Conservation (phyloP, 768 basidiomycete genomes). For the Boletus vinaceobasis region DNA sequence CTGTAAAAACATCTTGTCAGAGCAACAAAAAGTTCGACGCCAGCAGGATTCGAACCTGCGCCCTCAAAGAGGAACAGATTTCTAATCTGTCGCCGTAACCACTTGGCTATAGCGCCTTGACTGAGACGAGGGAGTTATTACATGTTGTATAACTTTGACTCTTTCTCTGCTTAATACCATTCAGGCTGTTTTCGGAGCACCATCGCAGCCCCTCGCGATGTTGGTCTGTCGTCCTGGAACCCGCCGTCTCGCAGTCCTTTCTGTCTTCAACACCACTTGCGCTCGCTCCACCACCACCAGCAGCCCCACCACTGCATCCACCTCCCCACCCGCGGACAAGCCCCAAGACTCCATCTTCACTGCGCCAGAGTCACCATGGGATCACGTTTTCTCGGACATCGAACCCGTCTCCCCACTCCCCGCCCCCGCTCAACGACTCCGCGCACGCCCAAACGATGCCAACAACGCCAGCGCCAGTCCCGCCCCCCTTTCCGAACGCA, state of each 20-base stretch:
- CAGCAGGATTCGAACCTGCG: conserved; percentile 43
- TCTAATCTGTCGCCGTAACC: conserved; percentile 76
- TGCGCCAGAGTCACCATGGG: conserved; percentile 43
- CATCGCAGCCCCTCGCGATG: conserved; percentile 7
- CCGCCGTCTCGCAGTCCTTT: neutral
- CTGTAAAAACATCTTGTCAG: neutral
- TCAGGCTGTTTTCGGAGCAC: conserved; percentile 45
- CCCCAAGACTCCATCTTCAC: conserved; percentile 34
- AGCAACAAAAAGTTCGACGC: conserved; percentile 26
- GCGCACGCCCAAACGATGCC: conserved; percentile 10
- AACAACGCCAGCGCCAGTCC: neutral
- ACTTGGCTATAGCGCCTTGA: conserved; percentile 68
- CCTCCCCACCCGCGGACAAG: neutral
- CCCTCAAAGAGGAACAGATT: conserved; percentile 38
- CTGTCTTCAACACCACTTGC: neutral
- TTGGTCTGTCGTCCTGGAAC: conserved; percentile 15
- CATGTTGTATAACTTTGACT: accelerated
- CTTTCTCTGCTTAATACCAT: too few species aligned
- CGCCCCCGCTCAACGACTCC: conserved; percentile 14
- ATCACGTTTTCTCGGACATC: conserved; percentile 50
- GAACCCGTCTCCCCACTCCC: conserved; percentile 29
- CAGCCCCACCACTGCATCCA: neutral
- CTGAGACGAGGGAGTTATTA: accelerated
- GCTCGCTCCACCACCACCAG: neutral
- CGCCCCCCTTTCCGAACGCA: neutral